Evolutionary conservation across 2,329 filamentous ascomycete genomes (phyloP), one percentile per base, ranked within the genome.

Genomic region (Trichoderma pleuroti): DNA sequence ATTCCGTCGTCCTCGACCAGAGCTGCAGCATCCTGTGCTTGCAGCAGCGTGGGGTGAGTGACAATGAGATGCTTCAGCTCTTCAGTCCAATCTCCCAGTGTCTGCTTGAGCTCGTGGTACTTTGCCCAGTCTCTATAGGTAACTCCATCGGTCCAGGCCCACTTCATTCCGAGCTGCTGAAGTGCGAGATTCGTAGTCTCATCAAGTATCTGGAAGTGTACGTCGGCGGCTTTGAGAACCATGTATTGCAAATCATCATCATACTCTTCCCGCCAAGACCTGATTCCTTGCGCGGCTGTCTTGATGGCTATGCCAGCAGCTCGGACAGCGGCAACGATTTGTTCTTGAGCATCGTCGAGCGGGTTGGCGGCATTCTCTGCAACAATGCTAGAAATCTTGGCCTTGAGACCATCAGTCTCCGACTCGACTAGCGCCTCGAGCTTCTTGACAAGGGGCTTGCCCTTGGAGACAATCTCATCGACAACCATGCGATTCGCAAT

Each of bases 71-170:
- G 85, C 78, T 93, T 90, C 61, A 99, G 90, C 75, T 97, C 93
- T 42, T 88, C 86, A 69, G 93, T 91, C 94, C 95, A 98, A 76
- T 93, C 89, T 61, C 91, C 90, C 66, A 98, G 92, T 14, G 92
- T 91, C 68, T 87, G 88, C 83, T 93, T 97, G 71, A 99, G 85
- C 72, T 92, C 89, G 79, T 98, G 94, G 78, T 97, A 99, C 79
- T 95, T 96, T 72, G 91, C 89, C 96, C 96, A 99, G 80, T 99
- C 94, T 80, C 97, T 94, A 85, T 99, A 98, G 1, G 95, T 97
- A 72, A 99, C 88, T 36, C 93, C 93, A 71, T 98, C 94, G 83
- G 94, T 96, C 91, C 93, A 97, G 14, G 95, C 94, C 94, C 96
- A 99, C 77, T 88, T 89, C 90, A 97, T 95, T 70, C 94, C 94